Conservation (phyloP, 306 rosid species). For the Malus fusca region DNA sequence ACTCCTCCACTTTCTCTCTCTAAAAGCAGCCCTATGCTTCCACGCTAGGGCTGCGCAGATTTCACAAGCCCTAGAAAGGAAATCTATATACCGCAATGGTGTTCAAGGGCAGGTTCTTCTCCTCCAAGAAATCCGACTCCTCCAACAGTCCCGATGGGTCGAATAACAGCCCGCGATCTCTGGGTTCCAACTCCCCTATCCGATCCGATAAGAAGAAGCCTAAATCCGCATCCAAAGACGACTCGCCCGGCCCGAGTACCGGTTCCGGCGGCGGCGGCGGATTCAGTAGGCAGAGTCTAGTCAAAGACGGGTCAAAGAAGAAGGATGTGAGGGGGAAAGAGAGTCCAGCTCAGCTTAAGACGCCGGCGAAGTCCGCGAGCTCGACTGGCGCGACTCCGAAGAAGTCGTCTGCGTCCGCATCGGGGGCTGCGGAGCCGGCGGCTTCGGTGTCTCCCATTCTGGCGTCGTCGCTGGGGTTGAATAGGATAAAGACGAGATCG, state of each 20-base stretch:
- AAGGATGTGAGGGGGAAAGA: slow-evolving; percentile 52
- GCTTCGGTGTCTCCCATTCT: slow-evolving; percentile 84
- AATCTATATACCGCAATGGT: slow-evolving; percentile 42
- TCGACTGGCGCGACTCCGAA: slow-evolving; percentile 24
- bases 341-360: slow-evolving; percentile 21
- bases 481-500: slow-evolving; percentile 92
- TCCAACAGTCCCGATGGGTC: slow-evolving; percentile 74
- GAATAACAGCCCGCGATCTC: slow-evolving; percentile 60
- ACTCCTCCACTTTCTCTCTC: neutral
- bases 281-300: slow-evolving; percentile 26
- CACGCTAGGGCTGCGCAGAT: slow-evolving; percentile 37
- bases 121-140: slow-evolving; percentile 79
- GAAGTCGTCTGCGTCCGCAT: slow-evolving; percentile 8
- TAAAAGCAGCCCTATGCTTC: slow-evolving; percentile 23
- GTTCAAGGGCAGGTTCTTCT: slow-evolving; percentile 91
- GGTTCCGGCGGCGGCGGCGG: neutral
- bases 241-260: slow-evolving; percentile 5
- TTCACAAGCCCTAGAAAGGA: neutral
- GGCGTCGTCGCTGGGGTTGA: slow-evolving; percentile 83
- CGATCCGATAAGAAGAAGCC: slow-evolving; percentile 87
- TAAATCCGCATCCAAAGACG: slow-evolving; percentile 45
- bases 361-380: slow-evolving; percentile 15
- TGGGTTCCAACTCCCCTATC: slow-evolving; percentile 67
- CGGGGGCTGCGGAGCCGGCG: slow-evolving; percentile 2
- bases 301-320: slow-evolving; percentile 45